A percentile compares a stretch with the other conserved stretches of the same genome.
Evolutionary conservation across 805 yeast species (phyloP).

Genomic region (Yamadazyma philogaea): DNA sequence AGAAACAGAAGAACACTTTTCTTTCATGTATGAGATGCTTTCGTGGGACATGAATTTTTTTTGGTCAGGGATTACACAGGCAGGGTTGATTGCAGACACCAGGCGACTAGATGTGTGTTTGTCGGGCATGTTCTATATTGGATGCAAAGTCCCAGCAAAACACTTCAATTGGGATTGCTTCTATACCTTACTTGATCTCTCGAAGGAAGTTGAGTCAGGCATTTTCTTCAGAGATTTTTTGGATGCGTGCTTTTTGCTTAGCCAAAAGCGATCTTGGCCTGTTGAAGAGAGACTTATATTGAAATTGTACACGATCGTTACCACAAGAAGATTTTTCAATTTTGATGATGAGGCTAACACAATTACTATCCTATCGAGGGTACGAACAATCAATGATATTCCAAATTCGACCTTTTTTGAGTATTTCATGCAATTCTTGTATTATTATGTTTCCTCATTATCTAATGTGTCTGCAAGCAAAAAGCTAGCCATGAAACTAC

Average conservation of each 20-base stretch:
- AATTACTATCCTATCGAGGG: slow-evolving; percentile 12
- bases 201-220: slow-evolving; percentile 16
- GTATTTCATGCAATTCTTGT: slow-evolving; percentile 33
- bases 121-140: slow-evolving; percentile 11
- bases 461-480: slow-evolving; percentile 20
- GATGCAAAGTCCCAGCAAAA: slow-evolving; percentile 7
- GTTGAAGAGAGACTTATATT: slow-evolving; percentile 27
- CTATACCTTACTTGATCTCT: slow-evolving; percentile 19
- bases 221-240: slow-evolving; percentile 23
- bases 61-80: slow-evolving; percentile 4
- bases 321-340: slow-evolving; percentile 33
- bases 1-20: slow-evolving; percentile 6
- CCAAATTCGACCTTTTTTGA: slow-evolving; percentile 33
- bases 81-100: not conserved
- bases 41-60: slow-evolving; percentile 6
- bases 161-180: slow-evolving; percentile 25
- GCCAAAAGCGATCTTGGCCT: slow-evolving; percentile 19
- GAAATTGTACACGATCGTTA: slow-evolving; percentile 27
- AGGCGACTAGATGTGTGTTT: slow-evolving; percentile 1
- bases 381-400: slow-evolving; percentile 26
- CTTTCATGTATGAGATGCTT: slow-evolving; percentile 7
- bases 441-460: slow-evolving; percentile 29
- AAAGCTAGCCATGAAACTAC: slow-evolving; percentile 32
- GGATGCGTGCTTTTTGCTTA: slow-evolving; percentile 25
- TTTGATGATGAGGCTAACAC: slow-evolving; percentile 34